Percentiles rank a stretch among this genome's conserved stretches.
Conservation (phyloP, 1,284 basidiomycete genomes). For the Cronartium ribicola region DNA sequence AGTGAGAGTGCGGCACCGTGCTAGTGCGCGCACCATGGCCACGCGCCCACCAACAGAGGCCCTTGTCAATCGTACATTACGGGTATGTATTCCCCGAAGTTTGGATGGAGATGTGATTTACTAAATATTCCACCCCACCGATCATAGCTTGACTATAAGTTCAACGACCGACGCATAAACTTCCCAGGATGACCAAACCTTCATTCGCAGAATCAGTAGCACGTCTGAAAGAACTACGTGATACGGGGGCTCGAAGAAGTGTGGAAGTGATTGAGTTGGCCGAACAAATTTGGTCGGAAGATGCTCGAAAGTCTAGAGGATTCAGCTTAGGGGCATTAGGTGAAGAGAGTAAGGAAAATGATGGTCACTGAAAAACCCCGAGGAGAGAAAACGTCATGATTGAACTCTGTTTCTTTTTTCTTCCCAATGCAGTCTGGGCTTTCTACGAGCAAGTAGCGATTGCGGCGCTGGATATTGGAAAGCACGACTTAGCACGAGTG, state of each 20-base stretch:
- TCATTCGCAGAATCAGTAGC: not conserved
- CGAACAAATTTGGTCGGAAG: not conserved
- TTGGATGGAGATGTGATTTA: too few species aligned
- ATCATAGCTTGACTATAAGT: too few species aligned
- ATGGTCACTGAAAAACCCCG: not conserved
- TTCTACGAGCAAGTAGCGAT: conserved; percentile 82
- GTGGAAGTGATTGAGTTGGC: not conserved
- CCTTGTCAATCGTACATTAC: too few species aligned
- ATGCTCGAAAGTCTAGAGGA: not conserved
- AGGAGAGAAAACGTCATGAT: not conserved
- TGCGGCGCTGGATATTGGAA: conserved; percentile 77
- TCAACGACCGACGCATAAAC: too few species aligned
- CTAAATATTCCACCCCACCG: too few species aligned
- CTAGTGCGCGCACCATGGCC: too few species aligned
- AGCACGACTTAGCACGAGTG: conserved; percentile 73
- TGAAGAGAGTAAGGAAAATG: not conserved
- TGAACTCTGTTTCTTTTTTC: not conserved
- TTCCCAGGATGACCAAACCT: not conserved
- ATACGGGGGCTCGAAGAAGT: not conserved
- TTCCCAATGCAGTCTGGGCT: conserved; percentile 59
- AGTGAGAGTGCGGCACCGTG: too few species aligned
- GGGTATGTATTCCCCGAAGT: too few species aligned
- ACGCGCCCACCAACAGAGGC: too few species aligned
- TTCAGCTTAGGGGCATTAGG: not conserved
- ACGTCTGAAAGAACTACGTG: not conserved